phyloP scores from a whole-genome alignment of 345 rosid genomes.

The Syzygium aromaticum region DNA sequence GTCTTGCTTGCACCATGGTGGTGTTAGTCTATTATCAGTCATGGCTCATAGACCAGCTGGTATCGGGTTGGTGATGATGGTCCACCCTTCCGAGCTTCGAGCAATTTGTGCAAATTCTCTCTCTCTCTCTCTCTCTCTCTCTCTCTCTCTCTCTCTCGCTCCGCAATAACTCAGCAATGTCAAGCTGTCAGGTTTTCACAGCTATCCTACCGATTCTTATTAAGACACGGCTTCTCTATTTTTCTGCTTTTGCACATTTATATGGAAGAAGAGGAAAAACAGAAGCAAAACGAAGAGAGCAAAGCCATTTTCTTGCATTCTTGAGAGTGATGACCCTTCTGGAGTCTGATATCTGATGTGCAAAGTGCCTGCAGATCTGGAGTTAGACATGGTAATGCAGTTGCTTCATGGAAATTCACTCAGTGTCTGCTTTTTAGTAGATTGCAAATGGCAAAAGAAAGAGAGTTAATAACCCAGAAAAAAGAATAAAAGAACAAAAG shows the following conservation, averaged over 20 bases:
- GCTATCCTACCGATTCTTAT: not conserved
- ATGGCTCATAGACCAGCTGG: not conserved
- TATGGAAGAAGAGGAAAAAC: not conserved
- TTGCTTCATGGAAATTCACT: not conserved
- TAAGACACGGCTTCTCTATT: not conserved
- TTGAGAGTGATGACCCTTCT: not conserved
- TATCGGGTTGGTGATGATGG: not conserved
- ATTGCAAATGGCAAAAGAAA: not conserved
- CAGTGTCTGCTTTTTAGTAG: not conserved
- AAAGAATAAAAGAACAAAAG: not conserved
- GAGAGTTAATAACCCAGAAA: not conserved
- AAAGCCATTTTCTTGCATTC: not conserved
- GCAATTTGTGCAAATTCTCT: not conserved
- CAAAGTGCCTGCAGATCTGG: not conserved
- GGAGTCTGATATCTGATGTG: not conserved
- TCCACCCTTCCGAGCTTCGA: not conserved
- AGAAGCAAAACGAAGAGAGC: not conserved
- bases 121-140: not conserved
- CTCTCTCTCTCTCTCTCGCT: not conserved
- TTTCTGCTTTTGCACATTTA: not conserved
- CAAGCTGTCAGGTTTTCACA: not conserved
- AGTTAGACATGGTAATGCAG: not conserved
- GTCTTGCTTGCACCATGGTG: not conserved
- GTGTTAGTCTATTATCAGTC: not conserved
- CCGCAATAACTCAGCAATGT: not conserved